phyloP scores from a whole-genome alignment of 176 grass and related monocot genomes.

The Raddia distichophylla region DNA sequence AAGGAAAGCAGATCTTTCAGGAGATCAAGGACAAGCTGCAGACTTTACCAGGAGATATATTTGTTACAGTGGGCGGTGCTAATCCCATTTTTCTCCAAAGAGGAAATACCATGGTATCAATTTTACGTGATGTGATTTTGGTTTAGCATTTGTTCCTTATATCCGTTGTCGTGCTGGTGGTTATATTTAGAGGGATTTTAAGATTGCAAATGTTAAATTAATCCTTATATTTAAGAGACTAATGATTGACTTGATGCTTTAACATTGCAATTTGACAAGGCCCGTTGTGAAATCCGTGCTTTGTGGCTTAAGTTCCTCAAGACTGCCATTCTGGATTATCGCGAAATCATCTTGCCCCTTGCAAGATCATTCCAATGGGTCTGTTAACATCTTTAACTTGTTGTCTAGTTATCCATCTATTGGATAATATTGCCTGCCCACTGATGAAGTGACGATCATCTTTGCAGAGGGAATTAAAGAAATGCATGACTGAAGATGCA shows the following conservation, averaged over 20 bases:
- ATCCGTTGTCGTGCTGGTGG: neutral
- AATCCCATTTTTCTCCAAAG: no score
- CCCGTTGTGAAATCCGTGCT: neutral
- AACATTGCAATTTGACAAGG: conserved; percentile 17
- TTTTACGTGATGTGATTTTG: conserved; percentile 22
- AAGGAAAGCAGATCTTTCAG: conserved; percentile 14
- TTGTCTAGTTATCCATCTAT: conserved; percentile 16
- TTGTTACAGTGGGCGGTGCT: no score
- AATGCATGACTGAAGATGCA: neutral
- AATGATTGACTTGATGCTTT: neutral
- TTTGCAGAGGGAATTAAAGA: conserved; percentile 16
- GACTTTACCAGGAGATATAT: conserved; percentile 9
- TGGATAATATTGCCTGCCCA: neutral
- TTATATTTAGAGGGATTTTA: neutral
- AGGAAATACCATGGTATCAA: neutral
- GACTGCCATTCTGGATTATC: conserved; percentile 28
- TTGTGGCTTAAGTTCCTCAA: conserved; percentile 32
- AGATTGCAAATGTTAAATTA: neutral
- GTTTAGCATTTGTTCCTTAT: conserved; percentile 28
- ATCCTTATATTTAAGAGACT: neutral
- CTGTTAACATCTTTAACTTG: conserved; percentile 1
- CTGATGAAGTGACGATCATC: conserved; percentile 1
- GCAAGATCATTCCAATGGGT: conserved; percentile 36
- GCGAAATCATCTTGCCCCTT: conserved; percentile 27
- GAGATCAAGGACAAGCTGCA: conserved; percentile 12